Evolutionary conservation across 805 yeast genomes (phyloP), one percentile per base, ranked within the genome.

Genomic region (Komagataella kurtzmanii): DNA sequence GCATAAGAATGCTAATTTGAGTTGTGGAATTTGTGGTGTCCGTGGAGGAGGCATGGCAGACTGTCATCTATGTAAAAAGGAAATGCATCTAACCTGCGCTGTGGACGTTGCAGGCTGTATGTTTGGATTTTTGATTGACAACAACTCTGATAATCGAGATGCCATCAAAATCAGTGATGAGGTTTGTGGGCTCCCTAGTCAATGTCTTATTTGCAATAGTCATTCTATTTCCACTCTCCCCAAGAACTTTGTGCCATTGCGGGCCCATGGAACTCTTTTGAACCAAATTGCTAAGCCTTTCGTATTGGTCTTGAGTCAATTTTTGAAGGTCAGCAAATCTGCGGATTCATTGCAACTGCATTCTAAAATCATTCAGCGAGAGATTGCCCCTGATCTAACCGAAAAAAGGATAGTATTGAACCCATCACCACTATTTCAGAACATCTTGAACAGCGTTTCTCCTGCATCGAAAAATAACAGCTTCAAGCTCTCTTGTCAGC

Each of bases 81-180:
- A 57, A 12, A 51, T 66, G 40, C 87, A 82, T 63, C 68, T 76
- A 1, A 81, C 81, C 0, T 84, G 88, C 69, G 82, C 82, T 12
- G 77, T 75, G 52, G 75, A 73, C 51, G 60, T 69, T 5, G 61
- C 68, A 0, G 68, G 69, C n/a, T 71, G 67, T 56, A 62, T 64
- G 52, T 54, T 81, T 48, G 91, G 90, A 2, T 30, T 30, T 8
- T 30, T 30, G 40, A 30, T 30, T 30, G 40, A 30, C 12, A 54
- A 61, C 24, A 58, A 59, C 17, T 61, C 59, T 8, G 52, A 60
- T 7, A 63, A 58, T 46, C 58, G 55, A 48, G 54, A 47, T 17
- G 55, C 54, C 7, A 53, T 61, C 40, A 58, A 56, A 49, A 46
- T 61, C 49, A 56, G 50, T 46, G 66, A 63, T 1, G 51, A 48